Evolutionary conservation across 306 rosid genomes (phyloP), one percentile per base, ranked within the genome.

Genomic region (Rosa persica): DNA sequence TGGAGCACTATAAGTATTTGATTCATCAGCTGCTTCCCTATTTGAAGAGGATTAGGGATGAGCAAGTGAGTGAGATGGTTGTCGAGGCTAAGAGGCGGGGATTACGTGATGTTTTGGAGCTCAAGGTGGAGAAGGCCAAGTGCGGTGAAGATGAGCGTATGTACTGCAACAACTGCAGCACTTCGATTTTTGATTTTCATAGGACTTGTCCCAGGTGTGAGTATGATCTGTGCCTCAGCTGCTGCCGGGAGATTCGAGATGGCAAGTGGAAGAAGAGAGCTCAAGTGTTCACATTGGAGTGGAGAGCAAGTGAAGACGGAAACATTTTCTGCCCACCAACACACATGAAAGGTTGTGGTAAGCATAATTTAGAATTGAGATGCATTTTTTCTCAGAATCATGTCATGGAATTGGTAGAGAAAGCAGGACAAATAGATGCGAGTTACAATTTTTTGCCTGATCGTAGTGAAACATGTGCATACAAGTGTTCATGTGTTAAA

Each of bases 101-200:
- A 4, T 16, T 49, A 12, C 19, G 55, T 10, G 48, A 44, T n/a
- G 27, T 55, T n/a, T 19, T 8, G 3, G 12, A 55, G 62, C 27
- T 55, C n/a, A 55, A n/a, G 8, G 62, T 55, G 27, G 30, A 55
- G 25, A 39, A 75, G 60, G 55, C 81, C 55, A 70, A 57, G 27
- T 81, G 80, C 47, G 8, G 9, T 19, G 15, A 1, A 67, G 20
- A 87, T 3, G 98, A 92, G 79, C 94, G 97, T 22, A 75, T 87
- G 64, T 90, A 85, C 77, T 94, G 98, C 72, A 82, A 90, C 90
- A 89, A 89, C 67, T 94, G 98, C 88, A 90, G 69, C 77, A 92
- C 97, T 0, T 94, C 98, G 4, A 92, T 94, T 80, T 87, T 86
- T 86, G 92, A 92, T 89, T 87, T 78, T 80, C 96, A 94, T 70